These are phyloP conservation scores for Plasmodium knowlesi DNA, from an alignment of 169 alveolate species.

Conservation along the genomic window DNA sequence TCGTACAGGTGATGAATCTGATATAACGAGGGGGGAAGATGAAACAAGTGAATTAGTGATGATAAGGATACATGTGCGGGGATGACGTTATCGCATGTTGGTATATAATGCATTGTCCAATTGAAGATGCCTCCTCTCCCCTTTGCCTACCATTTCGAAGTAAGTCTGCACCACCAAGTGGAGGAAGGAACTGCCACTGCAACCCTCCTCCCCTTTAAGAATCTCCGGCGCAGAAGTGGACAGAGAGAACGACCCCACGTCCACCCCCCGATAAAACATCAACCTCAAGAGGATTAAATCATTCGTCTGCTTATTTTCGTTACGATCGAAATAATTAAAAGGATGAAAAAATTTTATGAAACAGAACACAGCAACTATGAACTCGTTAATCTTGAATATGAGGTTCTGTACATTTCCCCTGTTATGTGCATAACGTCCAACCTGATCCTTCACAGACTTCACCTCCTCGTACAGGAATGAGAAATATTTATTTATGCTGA, in stretches of 20 bases:
- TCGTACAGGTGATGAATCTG: constrained; percentile 22
- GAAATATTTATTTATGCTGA: constrained; percentile 27
- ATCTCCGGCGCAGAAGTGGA: neutral
- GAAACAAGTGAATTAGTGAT: neutral
- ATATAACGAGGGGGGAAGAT: too few species aligned
- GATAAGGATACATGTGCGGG: too few species aligned
- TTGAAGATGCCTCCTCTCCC: neutral
- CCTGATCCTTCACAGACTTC: constrained; percentile 11
- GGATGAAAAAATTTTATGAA: constrained; percentile 51
- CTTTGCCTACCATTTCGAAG: constrained; percentile 24
- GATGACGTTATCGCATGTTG: neutral
- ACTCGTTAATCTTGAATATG: constrained; percentile 44
- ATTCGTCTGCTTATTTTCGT: constrained; percentile 6
- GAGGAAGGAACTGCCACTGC: neutral
- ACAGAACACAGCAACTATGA: constrained; percentile 4
- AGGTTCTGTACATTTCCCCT: constrained; percentile 1
- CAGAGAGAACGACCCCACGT: neutral
- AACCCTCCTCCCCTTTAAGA: neutral
- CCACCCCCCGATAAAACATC: neutral
- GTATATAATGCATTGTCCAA: neutral
- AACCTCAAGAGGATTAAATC: constrained; percentile 22
- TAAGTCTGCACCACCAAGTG: constrained; percentile 22
- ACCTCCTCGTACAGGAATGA: constrained; percentile 40
- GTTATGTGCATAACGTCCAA: neutral
- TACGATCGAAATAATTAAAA: constrained; percentile 9